Base-by-base conservation (phyloP, 2,329 filamentous ascomycete genomes). In the Colletotrichum incanum region DNA sequence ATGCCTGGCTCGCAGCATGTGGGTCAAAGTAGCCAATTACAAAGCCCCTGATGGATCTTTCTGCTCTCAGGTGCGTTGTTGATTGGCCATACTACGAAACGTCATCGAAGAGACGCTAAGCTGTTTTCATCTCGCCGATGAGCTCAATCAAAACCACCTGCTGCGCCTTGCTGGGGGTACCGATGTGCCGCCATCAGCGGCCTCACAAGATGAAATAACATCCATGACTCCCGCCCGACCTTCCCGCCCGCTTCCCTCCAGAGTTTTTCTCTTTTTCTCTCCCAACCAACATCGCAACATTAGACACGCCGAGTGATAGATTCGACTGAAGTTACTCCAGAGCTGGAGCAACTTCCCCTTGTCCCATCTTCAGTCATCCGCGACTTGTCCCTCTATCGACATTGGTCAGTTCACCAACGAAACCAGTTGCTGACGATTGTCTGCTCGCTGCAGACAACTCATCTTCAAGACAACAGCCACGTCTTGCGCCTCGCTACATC, bases 111-210 rank as follows among this genome's bases (percentile, higher is more conserved):
- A 52, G 4, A 61, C 80, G 77, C 83, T 82, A 83, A 73, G 47
- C 83, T 82, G 71, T 66, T 77, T 82, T 76, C 77, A 82, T 82
- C 83, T 84, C 83, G 83, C 83, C 83, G 83, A 84, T 64, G 67
- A 69, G 73, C 73, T 78, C 76, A 76, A 73, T 71, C 67, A 65
- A 68, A 72, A 66, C 62, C 59, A 67, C 73, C 56, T 60, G 67
- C 73, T 71, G 74, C 75, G 74, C 75, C 74, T 66, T 73, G 65
- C 68, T 72, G 67, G 67, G 58, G 65, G 50, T 54, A 72, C 62
- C 60, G 45, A 67, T 50, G 55, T 37, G 59, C 55, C 20, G 37
- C 62, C 64, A 69, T 62, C 50, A 63, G 65, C 64, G 56, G 67
- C 65, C 72, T 72, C 71, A 56, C 31, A 62, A 68, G 55, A 60